Base-by-base conservation (phyloP, 2,329 filamentous ascomycete species). In the Ascochyta clinopodiicola region DNA sequence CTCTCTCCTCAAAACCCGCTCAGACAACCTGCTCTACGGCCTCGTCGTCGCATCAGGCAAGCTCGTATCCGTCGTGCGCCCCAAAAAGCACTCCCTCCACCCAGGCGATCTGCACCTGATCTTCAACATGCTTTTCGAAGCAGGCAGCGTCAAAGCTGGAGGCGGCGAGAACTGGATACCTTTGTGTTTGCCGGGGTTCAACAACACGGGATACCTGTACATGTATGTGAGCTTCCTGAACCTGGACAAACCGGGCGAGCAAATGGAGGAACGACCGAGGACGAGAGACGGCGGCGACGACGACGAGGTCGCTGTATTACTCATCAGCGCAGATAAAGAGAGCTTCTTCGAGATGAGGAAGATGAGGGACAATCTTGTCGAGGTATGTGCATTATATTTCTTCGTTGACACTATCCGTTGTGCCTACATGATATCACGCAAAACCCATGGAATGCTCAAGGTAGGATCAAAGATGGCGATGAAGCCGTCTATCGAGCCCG, bases 81-180 rank as follows among this genome's bases (percentile, higher is more conserved):
- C 96, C 6, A 93, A 96, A 65, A 91, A 95, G 54, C 95, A 99
- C 75, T 97, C 93, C 0, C 82, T 99, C 2, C 96, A 99, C 67
- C 95, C 96, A 0, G 94, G 93, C 60, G 95, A 99, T 72, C 82
- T 99, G 22, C 94, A 97, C 70, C 84, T 99, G 40, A 93, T 99
- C 57, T 99, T 99, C 82, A 98, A 98, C 72, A 99, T 99, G 96
- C 86, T 99, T 2, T 99, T 99, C 68, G 93, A 96, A 78, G 95
- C 94, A 2, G 91, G 92, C 44, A 90, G 91, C 38, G 89, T 99
- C 72, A 94, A 95, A 72, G 89, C 92, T 19, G 93, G 91, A 6
- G 92, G 86, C n/a, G 95, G 94, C 27, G 95, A 99, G 76, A 97
- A 94, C 68, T 99, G 95, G 95, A 94, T 98, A 43, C 95, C 95